A percentile compares a stretch with the other conserved stretches of the same genome.
Evolutionary conservation across 2,329 filamentous ascomycete genomes (phyloP).

Genomic region (Septoria petroselini): DNA sequence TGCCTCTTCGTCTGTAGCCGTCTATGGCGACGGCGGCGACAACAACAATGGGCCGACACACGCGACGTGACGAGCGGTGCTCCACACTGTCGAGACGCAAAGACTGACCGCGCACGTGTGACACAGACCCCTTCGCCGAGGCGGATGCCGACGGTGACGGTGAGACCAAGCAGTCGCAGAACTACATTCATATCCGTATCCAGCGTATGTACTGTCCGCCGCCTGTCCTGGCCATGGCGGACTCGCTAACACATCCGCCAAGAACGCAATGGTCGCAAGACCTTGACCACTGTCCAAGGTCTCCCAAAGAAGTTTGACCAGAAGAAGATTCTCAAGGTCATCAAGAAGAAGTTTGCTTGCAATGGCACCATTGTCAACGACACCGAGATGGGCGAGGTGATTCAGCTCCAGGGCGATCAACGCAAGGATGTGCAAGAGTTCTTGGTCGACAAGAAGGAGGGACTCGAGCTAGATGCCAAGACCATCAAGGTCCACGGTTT

Average conservation of each 20-base stretch:
- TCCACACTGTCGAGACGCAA: not conserved
- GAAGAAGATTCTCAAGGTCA: conserved; percentile 99
- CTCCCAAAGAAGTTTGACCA: conserved; percentile 98
- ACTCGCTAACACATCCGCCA: conserved; percentile 34
- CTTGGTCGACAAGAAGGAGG: conserved; percentile 91
- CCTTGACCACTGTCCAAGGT: conserved; percentile 98
- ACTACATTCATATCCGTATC: conserved; percentile 99
- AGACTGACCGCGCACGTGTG: conserved; percentile 19
- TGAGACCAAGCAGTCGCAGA: conserved; percentile 91
- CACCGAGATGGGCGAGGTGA: conserved; percentile 97
- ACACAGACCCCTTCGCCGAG: conserved; percentile 98
- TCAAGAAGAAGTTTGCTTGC: conserved; percentile 99
- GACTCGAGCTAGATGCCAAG: conserved; percentile 89
- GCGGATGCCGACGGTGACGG: conserved; percentile 99
- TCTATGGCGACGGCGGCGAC: not conserved
- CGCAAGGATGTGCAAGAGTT: conserved; percentile 98
- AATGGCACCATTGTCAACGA: conserved; percentile 99
- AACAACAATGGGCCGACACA: not conserved
- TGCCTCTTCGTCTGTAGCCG: not conserved
- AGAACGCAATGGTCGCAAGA: conserved; percentile 99
- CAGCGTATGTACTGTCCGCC: conserved; percentile 62
- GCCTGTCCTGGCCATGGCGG: not conserved
- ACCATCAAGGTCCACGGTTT: conserved; percentile 76
- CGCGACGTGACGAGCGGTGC: not conserved
- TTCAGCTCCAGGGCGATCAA: conserved; percentile 98